Conservation (phyloP, 208 protist genomes). For the Lotmaria passim region DNA sequence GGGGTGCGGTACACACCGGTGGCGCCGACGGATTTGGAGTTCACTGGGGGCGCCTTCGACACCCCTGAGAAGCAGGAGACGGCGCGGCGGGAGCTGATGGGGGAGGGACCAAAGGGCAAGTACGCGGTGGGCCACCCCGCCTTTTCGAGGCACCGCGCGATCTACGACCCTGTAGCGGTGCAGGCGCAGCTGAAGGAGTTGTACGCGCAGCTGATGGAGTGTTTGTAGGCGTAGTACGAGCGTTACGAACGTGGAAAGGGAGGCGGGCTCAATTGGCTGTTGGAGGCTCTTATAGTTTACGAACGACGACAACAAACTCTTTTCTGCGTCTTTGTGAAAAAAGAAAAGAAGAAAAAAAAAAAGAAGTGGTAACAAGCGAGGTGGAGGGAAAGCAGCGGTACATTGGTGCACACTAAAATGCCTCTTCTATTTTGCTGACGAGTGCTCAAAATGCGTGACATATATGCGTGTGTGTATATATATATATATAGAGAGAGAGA, state of each 20-base stretch:
- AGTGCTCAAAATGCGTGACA: too few relatives aligned
- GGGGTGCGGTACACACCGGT: conserved; percentile 35
- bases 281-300: too few relatives aligned
- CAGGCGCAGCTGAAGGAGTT: conserved; percentile 22
- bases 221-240: conserved; percentile 11
- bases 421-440: too few relatives aligned
- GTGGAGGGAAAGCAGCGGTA: too few relatives aligned
- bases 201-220: conserved; percentile 24
- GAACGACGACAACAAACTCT: too few relatives aligned
- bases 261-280: too few relatives aligned
- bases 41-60: conserved; percentile 8
- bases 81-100: conserved; percentile 33
- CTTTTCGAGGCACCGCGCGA: conserved; percentile 35
- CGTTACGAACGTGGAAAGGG: neutral
- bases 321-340: too few relatives aligned
- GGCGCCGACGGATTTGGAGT: conserved; percentile 32
- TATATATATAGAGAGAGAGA: too few relatives aligned
- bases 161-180: conserved; percentile 23
- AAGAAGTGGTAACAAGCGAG: too few relatives aligned
- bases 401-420: too few relatives aligned
- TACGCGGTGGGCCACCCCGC: conserved; percentile 15
- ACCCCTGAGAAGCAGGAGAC: conserved; percentile 17
- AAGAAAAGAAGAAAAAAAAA: too few relatives aligned
- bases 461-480: too few relatives aligned
- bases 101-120: conserved; percentile 14